Evolutionary conservation across 495 filamentous ascomycete species (phyloP).

Genomic region (Filosporella fistucella): DNA sequence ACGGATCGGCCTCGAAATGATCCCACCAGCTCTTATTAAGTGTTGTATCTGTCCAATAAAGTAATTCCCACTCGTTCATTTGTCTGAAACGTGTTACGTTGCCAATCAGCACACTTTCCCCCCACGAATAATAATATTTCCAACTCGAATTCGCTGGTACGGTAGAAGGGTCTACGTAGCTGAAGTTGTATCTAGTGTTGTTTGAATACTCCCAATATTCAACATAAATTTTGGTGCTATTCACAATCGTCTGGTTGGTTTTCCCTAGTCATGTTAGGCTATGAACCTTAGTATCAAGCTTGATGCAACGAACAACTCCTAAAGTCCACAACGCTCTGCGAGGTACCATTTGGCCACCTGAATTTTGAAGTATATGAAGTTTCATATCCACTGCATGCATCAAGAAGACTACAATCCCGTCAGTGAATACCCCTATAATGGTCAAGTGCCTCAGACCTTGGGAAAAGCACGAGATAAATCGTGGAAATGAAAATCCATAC

Average conservation of each 20-base stretch:
- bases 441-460: background rate
- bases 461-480: background rate
- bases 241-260: no score
- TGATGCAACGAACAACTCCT: background rate
- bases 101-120: background rate
- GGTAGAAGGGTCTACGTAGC: background rate
- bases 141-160: background rate
- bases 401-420: slow-evolving; percentile 5
- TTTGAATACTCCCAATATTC: no score
- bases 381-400: slow-evolving; percentile 6
- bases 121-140: background rate
- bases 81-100: background rate
- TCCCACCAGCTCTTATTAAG: background rate
- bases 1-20: background rate
- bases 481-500: slow-evolving; percentile 6
- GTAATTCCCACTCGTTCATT: background rate
- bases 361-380: background rate
- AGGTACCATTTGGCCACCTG: slow-evolving; percentile 4
- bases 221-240: no score
- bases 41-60: background rate
- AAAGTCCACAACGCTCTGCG: background rate
- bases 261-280: no score
- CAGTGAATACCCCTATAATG: background rate
- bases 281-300: no score
- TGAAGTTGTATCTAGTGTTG: background rate